A percentile compares a stretch with the other conserved stretches of the same genome.
Evolutionary conservation across 1,284 basidiomycete species (phyloP).

Genomic region (Microbotryum scabiosae): DNA sequence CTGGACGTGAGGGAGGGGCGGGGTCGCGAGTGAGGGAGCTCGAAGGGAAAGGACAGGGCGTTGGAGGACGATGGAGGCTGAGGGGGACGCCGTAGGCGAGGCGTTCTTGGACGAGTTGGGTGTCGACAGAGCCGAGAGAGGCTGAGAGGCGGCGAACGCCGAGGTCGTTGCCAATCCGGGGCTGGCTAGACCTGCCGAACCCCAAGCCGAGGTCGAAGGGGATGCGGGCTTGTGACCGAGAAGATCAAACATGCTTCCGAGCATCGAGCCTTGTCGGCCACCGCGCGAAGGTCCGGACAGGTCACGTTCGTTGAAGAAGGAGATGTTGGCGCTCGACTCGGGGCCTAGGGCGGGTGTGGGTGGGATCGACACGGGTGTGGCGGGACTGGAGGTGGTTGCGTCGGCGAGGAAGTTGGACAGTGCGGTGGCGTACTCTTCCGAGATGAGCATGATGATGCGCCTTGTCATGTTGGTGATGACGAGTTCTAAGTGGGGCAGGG

Average conservation of each 20-base stretch:
- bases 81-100: not conserved
- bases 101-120: not conserved
- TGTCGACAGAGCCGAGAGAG: not conserved
- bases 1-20: not conserved
- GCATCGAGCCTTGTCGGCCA: conserved; percentile 2
- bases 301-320: conserved; percentile 9
- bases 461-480: conserved; percentile 89
- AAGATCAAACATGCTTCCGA: conserved; percentile 27
- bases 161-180: not conserved
- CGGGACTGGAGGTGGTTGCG: not conserved
- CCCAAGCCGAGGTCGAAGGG: not conserved
- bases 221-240: conserved; percentile 23
- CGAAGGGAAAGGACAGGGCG: not conserved
- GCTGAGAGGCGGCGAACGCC: not conserved
- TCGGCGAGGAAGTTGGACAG: conserved; percentile 23
- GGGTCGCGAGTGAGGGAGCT: not conserved
- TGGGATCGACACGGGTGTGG: conserved; percentile 8
- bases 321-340: not conserved
- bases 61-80: not conserved
- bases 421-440: conserved; percentile 72
- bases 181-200: not conserved
- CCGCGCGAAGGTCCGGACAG: not conserved
- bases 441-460: conserved; percentile 80
- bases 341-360: conserved; percentile 17
- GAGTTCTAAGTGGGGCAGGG: conserved; percentile 54